Evolutionary conservation across 2,329 filamentous ascomycete genomes (phyloP).

Genomic region (Talaromyces sp.): DNA sequence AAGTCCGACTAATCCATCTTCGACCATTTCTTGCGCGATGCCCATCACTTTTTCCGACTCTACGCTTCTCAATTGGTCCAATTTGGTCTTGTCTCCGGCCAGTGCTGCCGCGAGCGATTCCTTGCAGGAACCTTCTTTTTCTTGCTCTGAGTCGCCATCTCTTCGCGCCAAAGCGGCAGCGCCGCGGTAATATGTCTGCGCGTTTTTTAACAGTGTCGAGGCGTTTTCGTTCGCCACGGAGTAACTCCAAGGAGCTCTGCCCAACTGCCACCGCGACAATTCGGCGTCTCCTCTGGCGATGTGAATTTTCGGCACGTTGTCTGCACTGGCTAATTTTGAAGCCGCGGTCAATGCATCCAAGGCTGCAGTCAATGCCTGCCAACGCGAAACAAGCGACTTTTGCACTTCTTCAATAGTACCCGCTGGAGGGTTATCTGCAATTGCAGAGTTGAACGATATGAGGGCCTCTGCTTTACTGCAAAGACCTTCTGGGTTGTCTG

Average conservation of each 20-base stretch:
- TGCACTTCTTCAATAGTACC: slow-evolving; percentile 29
- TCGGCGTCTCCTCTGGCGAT: slow-evolving; percentile 55
- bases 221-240: slow-evolving; percentile 44
- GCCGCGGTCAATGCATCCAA: slow-evolving; percentile 51
- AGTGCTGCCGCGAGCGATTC: slow-evolving; percentile 49
- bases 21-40: slow-evolving; percentile 51
- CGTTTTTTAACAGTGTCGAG: slow-evolving; percentile 52
- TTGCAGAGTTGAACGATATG: slow-evolving; percentile 51
- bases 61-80: slow-evolving; percentile 36
- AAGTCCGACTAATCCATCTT: slow-evolving; percentile 49
- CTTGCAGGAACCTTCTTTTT: slow-evolving; percentile 46
- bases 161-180: slow-evolving; percentile 43
- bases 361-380: slow-evolving; percentile 53
- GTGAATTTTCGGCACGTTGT: slow-evolving; percentile 53
- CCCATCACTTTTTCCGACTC: slow-evolving; percentile 39
- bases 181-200: slow-evolving; percentile 57
- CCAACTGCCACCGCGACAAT: slow-evolving; percentile 52
- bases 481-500: slow-evolving; percentile 47
- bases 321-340: slow-evolving; percentile 49
- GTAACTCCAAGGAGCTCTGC: slow-evolving; percentile 44
- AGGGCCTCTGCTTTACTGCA: slow-evolving; percentile 58
- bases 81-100: slow-evolving; percentile 37
- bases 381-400: slow-evolving; percentile 40
- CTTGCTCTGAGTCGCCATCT: slow-evolving; percentile 43
- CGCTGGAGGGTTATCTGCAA: slow-evolving; percentile 35